Conservation (phyloP, 108 stramenopile genomes). For the Cyclotella sp. region DNA sequence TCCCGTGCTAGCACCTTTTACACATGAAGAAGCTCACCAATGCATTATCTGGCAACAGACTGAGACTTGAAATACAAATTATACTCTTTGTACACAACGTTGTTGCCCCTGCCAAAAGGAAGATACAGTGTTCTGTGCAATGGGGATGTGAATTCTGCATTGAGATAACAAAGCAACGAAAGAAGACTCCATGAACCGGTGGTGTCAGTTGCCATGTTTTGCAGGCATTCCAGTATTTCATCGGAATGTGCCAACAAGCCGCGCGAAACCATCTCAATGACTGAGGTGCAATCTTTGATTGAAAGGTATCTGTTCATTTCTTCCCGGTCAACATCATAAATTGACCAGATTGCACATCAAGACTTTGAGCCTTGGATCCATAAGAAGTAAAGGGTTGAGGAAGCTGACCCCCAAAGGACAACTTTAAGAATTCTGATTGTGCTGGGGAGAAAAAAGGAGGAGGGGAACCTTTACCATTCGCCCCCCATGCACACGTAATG, state of each 20-base stretch:
- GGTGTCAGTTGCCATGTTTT: slow-evolving; percentile 46
- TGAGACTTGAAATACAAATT: slow-evolving; percentile 31
- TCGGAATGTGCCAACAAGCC: not conserved
- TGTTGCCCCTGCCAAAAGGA: slow-evolving; percentile 27
- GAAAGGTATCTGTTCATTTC: slow-evolving; percentile 66
- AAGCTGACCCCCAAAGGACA: slow-evolving; percentile 92
- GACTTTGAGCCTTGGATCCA: slow-evolving; percentile 56
- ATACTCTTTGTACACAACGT: slow-evolving; percentile 37
- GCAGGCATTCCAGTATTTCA: slow-evolving; percentile 39
- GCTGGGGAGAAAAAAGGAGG: slow-evolving; percentile 86
- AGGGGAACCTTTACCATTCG: slow-evolving; percentile 98
- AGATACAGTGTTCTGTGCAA: slow-evolving; percentile 51
- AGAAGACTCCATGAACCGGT: slow-evolving; percentile 36
- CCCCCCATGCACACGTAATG: slow-evolving; percentile 82
- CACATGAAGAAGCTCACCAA: not conserved
- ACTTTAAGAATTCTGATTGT: slow-evolving; percentile 81
- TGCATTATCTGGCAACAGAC: not conserved
- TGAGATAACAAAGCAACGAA: slow-evolving; percentile 33
- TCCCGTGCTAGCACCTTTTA: not conserved
- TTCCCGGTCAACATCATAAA: slow-evolving; percentile 87
- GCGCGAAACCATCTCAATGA: slow-evolving; percentile 70
- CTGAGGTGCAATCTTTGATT: slow-evolving; percentile 69
- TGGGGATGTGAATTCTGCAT: slow-evolving; percentile 33
- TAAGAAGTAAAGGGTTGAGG: slow-evolving; percentile 80
- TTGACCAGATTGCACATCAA: slow-evolving; percentile 23